Evolutionary conservation across 1,139 yeast genomes (phyloP).

Genomic region (Blastobotrys apis): DNA sequence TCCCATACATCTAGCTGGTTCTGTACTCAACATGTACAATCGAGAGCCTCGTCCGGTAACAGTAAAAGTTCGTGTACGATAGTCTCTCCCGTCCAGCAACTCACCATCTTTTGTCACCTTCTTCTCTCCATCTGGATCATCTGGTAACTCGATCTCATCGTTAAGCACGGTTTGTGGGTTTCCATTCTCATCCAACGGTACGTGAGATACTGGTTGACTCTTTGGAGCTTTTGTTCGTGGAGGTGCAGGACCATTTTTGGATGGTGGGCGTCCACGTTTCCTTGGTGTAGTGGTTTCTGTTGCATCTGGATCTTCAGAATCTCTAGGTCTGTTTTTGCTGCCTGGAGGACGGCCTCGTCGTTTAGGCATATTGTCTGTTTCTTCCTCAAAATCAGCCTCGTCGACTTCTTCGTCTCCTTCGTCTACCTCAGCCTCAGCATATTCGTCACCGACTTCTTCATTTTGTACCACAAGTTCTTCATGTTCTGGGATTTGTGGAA

Average conservation of each 20-base stretch:
- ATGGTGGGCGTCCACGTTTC: slow-evolving; percentile 24
- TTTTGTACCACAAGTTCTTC: slow-evolving; percentile 11
- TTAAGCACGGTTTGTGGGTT: slow-evolving; percentile 51
- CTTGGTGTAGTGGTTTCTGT: slow-evolving; percentile 13
- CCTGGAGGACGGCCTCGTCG: slow-evolving; percentile 39
- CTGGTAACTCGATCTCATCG: slow-evolving; percentile 79
- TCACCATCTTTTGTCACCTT: slow-evolving; percentile 70
- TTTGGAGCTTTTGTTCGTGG: slow-evolving; percentile 4
- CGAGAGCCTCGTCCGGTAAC: slow-evolving; percentile 68
- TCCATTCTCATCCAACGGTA: slow-evolving; percentile 42
- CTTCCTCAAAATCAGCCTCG: slow-evolving; percentile 17
- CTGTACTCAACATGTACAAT: slow-evolving; percentile 86
- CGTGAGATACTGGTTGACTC: slow-evolving; percentile 16
- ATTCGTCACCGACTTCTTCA: slow-evolving; percentile 18
- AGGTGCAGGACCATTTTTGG: slow-evolving; percentile 9
- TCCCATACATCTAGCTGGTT: slow-evolving; percentile 92
- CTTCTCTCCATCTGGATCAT: slow-evolving; percentile 73
- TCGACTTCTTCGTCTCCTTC: slow-evolving; percentile 17
- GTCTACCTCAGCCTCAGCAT: background rate
- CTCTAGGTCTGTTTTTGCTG: slow-evolving; percentile 26
- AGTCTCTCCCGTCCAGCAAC: slow-evolving; percentile 71
- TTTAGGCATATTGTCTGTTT: slow-evolving; percentile 17
- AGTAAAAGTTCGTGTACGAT: slow-evolving; percentile 76
- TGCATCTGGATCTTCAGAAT: slow-evolving; percentile 12
- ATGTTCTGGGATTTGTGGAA: slow-evolving; percentile 10